These are phyloP conservation scores for Hypoxylon fuscum DNA, from an alignment of 495 filamentous ascomycete species.

Conservation along the genomic window DNA sequence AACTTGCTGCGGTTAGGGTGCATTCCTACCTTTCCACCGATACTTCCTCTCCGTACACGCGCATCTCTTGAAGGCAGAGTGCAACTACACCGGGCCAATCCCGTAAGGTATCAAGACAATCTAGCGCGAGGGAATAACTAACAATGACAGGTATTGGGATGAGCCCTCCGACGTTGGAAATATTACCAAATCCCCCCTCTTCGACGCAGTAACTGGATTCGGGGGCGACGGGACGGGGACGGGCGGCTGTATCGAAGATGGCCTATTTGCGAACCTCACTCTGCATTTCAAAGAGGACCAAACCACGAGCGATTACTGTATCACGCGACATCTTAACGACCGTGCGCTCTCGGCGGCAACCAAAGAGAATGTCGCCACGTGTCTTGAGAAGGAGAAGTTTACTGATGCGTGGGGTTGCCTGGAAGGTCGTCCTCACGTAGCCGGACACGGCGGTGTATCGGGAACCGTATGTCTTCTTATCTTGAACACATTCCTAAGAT, in stretches of 20 bases:
- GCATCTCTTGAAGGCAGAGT: slow-evolving; percentile 52
- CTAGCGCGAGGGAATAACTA: background rate
- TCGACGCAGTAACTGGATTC: slow-evolving; percentile 50
- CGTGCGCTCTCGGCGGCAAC: slow-evolving; percentile 23
- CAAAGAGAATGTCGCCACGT: slow-evolving; percentile 41
- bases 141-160: slow-evolving; percentile 56
- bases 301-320: slow-evolving; percentile 44
- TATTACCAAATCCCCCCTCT: slow-evolving; percentile 44
- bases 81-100: slow-evolving; percentile 54
- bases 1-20: slow-evolving; percentile 28
- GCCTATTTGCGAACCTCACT: slow-evolving; percentile 52
- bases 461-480: slow-evolving; percentile 34
- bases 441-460: slow-evolving; percentile 51
- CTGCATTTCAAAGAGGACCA: slow-evolving; percentile 49
- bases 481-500: background rate
- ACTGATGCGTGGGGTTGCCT: slow-evolving; percentile 49
- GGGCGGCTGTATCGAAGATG: slow-evolving; percentile 50
- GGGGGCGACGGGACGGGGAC: slow-evolving; percentile 52
- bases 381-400: slow-evolving; percentile 42
- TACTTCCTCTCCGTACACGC: slow-evolving; percentile 58
- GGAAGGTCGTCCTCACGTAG: slow-evolving; percentile 49
- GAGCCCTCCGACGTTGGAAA: slow-evolving; percentile 52
- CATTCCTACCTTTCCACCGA: slow-evolving; percentile 62
- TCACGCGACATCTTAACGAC: slow-evolving; percentile 47
- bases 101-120: slow-evolving; percentile 54